These are phyloP conservation scores for Diaporthe helianthi DNA, from an alignment of 2,329 filamentous ascomycete genomes.

Conservation along the genomic window DNA sequence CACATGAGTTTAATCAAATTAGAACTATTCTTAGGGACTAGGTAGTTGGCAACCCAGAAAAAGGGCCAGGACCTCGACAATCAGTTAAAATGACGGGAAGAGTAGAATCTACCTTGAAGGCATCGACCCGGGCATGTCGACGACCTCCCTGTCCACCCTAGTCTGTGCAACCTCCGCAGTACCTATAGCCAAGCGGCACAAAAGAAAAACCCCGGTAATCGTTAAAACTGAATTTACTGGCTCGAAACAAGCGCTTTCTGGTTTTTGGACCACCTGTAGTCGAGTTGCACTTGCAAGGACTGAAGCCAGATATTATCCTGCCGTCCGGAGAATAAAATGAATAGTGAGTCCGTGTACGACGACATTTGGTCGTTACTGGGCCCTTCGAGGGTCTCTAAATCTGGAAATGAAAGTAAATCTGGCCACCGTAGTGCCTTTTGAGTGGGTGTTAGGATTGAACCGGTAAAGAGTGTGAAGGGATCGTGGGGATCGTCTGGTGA, in stretches of 20 bases:
- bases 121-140: not conserved
- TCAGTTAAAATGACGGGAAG: not conserved
- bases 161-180: not conserved
- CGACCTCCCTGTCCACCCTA: not conserved
- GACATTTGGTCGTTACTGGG: not conserved
- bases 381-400: not conserved
- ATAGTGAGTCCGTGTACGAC: not conserved
- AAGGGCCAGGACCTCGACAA: no score
- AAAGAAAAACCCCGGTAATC: not conserved
- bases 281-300: not conserved
- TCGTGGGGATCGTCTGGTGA: not conserved
- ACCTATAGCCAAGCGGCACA: not conserved
- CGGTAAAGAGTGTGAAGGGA: not conserved
- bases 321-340: not conserved
- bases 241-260: not conserved
- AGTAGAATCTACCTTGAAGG: not conserved
- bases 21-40: not conserved
- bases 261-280: not conserved
- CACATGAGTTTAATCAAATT: not conserved
- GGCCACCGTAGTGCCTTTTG: not conserved
- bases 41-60: not conserved
- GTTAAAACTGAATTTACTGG: not conserved
- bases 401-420: not conserved
- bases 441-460: not conserved
- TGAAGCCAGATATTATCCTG: not conserved